phyloP scores from a whole-genome alignment of 169 alveolate genomes.

The Cyclospora cayetanensis region DNA sequence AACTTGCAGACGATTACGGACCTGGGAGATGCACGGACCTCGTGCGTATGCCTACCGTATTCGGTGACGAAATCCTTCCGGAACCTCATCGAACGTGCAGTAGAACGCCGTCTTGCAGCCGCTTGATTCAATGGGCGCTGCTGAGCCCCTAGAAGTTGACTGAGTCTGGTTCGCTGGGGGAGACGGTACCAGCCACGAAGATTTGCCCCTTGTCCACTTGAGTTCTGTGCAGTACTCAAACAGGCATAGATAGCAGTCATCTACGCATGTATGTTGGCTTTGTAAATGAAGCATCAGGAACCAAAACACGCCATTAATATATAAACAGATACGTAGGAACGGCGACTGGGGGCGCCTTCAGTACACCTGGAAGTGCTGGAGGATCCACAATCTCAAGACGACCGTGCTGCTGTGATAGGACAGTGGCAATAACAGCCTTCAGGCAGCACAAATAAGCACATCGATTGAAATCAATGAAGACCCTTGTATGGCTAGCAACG shows the following conservation, averaged over 20 bases:
- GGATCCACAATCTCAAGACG: conserved; percentile 67
- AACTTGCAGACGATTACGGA: not conserved
- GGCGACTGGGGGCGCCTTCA: too few relatives aligned
- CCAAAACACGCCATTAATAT: too few relatives aligned
- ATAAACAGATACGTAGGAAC: too few relatives aligned
- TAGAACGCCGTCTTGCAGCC: conserved; percentile 5
- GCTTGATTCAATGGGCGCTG: not conserved
- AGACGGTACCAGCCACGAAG: conserved; percentile 57
- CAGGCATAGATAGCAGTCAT: too few relatives aligned
- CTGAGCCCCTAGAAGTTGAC: not conserved
- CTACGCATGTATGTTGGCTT: too few relatives aligned
- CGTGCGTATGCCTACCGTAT: conserved; percentile 44
- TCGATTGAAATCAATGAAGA: not conserved
- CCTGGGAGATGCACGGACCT: not conserved
- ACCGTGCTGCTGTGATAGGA: conserved; percentile 30
- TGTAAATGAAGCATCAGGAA: too few relatives aligned
- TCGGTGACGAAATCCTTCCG: conserved; percentile 40
- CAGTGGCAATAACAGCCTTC: conserved; percentile 82
- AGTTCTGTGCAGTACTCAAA: too few relatives aligned
- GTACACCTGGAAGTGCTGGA: conserved; percentile 74
- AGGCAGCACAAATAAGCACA: not conserved
- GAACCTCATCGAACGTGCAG: conserved; percentile 60
- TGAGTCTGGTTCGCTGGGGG: conserved; percentile 26
- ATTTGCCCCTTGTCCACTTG: conserved; percentile 50
- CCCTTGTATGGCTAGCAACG: not conserved